phyloP scores from a whole-genome alignment of 345 rosid genomes.

The Gossypium bickii region DNA sequence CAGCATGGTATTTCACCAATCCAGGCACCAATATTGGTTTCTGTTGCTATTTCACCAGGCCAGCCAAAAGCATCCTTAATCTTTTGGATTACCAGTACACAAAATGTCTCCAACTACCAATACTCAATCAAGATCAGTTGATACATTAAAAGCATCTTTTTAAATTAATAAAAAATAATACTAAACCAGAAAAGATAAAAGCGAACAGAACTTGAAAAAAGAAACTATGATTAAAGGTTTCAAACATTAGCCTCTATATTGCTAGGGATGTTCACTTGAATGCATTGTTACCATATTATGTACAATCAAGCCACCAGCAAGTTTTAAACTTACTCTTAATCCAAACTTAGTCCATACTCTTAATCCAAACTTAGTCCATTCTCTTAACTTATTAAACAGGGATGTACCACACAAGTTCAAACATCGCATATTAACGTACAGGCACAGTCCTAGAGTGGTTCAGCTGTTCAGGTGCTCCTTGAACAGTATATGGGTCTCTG shows the following conservation, averaged over 20 bases:
- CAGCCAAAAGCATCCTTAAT: slow-evolving; percentile 59
- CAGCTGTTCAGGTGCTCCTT: background rate
- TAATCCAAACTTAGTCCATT: background rate
- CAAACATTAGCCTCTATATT: background rate
- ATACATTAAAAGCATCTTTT: background rate
- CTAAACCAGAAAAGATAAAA: background rate
- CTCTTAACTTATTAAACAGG: background rate
- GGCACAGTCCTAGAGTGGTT: background rate
- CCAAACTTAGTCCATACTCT: background rate
- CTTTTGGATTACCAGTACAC: slow-evolving; percentile 42
- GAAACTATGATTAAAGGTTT: background rate
- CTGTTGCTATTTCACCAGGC: slow-evolving; percentile 48
- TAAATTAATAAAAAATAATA: background rate
- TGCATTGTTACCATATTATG: background rate
- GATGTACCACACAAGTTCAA: background rate
- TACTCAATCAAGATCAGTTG: slow-evolving; percentile 13
- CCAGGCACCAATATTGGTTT: slow-evolving; percentile 47
- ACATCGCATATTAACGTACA: background rate
- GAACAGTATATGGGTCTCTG: background rate
- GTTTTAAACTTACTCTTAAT: background rate
- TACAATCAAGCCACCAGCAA: background rate
- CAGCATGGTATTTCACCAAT: slow-evolving; percentile 63
- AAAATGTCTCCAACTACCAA: slow-evolving; percentile 51
- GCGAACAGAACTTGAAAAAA: background rate
- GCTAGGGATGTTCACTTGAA: background rate